A percentile compares a stretch with the other conserved stretches of the same genome.
These are phyloP conservation scores for Entomortierella lignicola DNA, from an alignment of 192 early-diverging fungal species.

Conservation along the genomic window DNA sequence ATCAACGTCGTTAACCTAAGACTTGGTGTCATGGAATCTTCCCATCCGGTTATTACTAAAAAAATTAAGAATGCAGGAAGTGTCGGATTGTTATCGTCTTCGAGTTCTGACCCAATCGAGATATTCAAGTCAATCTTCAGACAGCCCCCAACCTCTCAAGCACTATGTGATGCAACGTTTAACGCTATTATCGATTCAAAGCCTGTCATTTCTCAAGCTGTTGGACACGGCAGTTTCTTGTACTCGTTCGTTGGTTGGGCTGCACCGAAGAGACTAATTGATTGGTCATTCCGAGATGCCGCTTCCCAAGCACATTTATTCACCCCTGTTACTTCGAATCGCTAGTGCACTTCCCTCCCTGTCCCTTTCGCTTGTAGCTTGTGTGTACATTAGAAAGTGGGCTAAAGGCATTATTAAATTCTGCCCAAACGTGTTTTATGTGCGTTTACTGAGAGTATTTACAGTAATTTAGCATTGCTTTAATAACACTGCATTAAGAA, in stretches of 20 bases:
- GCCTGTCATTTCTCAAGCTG: background rate
- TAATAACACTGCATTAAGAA: background rate
- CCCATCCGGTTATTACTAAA: background rate
- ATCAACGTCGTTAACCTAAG: conserved; percentile 7
- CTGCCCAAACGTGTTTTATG: too few relatives aligned
- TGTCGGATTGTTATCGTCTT: background rate
- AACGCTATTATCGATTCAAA: background rate
- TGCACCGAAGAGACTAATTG: background rate
- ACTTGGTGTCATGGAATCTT: background rate
- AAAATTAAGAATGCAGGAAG: background rate
- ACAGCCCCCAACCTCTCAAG: conserved; percentile 1
- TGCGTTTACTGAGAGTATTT: too few relatives aligned
- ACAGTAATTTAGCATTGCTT: too few relatives aligned
- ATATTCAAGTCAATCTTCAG: background rate
- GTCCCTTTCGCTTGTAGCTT: too few relatives aligned
- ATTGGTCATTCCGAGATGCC: conserved; percentile 3
- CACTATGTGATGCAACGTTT: background rate
- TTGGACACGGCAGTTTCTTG: background rate
- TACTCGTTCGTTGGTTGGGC: conserved; percentile 15
- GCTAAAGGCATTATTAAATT: too few relatives aligned
- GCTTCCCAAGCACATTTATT: background rate
- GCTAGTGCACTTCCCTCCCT: too few relatives aligned
- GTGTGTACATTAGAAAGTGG: too few relatives aligned
- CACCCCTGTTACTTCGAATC: background rate
- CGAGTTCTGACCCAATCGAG: background rate